Conservation (phyloP, 805 yeast species). For the Pichia sporocuriosa region DNA sequence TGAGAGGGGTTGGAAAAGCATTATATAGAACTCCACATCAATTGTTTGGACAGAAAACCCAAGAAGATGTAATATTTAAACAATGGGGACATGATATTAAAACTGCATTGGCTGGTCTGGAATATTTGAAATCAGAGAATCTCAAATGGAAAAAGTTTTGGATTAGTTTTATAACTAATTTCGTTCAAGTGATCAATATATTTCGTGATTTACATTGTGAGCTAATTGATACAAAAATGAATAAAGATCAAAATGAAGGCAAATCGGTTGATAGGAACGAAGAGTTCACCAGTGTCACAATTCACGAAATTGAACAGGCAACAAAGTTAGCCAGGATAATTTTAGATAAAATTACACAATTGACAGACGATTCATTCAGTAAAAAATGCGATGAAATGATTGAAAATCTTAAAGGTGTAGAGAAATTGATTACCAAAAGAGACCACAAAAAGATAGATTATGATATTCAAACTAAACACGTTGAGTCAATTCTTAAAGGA, state of each 20-base stretch:
- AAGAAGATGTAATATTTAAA: slow-evolving; percentile 35
- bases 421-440: slow-evolving; percentile 39
- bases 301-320: slow-evolving; percentile 27
- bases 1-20: slow-evolving; percentile 32
- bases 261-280: slow-evolving; percentile 21
- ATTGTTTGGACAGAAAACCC: slow-evolving; percentile 27
- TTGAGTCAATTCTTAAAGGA: slow-evolving; percentile 32
- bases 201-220: slow-evolving; percentile 31
- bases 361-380: slow-evolving; percentile 22
- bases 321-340: slow-evolving; percentile 21
- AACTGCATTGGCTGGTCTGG: slow-evolving; percentile 37
- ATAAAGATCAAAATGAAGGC: neutral
- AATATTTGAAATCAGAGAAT: slow-evolving; percentile 31
- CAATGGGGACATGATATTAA: slow-evolving; percentile 40
- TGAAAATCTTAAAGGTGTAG: slow-evolving; percentile 29
- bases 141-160: slow-evolving; percentile 25
- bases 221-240: slow-evolving; percentile 20
- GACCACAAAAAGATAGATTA: slow-evolving; percentile 37
- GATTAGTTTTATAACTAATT: slow-evolving; percentile 28
- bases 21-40: slow-evolving; percentile 33
- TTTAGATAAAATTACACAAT: slow-evolving; percentile 19
- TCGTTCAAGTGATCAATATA: slow-evolving; percentile 27
- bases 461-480: slow-evolving; percentile 32
- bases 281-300: slow-evolving; percentile 24
- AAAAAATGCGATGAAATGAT: slow-evolving; percentile 36